Percentiles rank a stretch among this genome's conserved stretches.
These are phyloP conservation scores for Centrapalus pauciflorus DNA, from an alignment of 129 eudicot genomes.

Conservation along the genomic window DNA sequence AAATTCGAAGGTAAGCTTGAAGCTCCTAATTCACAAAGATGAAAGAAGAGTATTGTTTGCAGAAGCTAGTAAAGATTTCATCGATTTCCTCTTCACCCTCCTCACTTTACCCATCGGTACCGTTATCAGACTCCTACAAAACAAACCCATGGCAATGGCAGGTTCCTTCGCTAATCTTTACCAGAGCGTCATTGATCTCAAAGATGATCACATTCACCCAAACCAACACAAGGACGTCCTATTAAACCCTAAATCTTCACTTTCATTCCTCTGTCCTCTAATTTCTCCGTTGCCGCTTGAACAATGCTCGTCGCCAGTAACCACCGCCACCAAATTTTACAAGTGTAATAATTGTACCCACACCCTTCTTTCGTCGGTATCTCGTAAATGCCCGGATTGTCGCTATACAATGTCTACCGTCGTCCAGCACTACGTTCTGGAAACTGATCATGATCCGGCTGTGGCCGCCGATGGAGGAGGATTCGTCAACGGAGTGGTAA, in stretches of 20 bases:
- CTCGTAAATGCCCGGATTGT: too few species aligned
- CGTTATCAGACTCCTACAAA: not conserved
- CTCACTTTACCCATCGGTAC: constrained; percentile 5
- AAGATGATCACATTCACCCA: not conserved
- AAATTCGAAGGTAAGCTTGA: constrained; percentile 1
- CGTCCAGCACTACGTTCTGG: not conserved
- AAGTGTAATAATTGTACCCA: not conserved
- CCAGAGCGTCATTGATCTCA: not conserved
- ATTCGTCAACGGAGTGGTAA: constrained; percentile 5
- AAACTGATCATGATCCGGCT: too few species aligned
- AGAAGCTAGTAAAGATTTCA: constrained; percentile 7
- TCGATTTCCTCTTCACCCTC: constrained; percentile 5
- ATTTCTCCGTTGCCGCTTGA: not conserved
- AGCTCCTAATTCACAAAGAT: constrained; percentile 2
- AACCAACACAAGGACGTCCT: not conserved
- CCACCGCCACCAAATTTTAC: not conserved
- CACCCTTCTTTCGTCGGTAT: too few species aligned
- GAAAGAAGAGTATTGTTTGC: constrained; percentile 6
- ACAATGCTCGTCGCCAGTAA: not conserved
- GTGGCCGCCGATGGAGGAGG: not conserved
- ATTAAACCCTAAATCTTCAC: not conserved
- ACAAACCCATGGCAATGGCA: not conserved
- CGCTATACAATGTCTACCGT: too few species aligned
- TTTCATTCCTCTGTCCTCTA: not conserved
- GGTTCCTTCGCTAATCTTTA: not conserved